Base-by-base conservation (phyloP, 441 rosid species). In the Bocquillonia castaneifolia region DNA sequence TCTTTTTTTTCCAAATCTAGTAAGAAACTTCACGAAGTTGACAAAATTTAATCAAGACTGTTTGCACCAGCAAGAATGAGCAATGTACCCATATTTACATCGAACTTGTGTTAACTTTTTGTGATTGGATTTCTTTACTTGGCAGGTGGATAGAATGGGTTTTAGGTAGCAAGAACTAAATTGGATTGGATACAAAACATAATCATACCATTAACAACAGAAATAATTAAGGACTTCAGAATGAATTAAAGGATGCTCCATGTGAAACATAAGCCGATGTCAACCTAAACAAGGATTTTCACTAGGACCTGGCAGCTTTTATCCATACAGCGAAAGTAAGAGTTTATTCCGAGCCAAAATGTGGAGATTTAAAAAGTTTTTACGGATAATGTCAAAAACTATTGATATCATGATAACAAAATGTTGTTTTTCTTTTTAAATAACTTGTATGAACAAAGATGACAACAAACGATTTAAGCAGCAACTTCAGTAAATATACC, bases 211-310 rank as follows among this genome's bases (percentile, higher is more conserved):
- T 23, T 37, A 48, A 47, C 47, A 59, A 34, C 31, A 45, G 4
- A 34, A 26, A 32, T 32, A 36, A 32, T 44, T 3, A 47, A 9
- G 28, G 20, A 20, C 14, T 32, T 22, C 13, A 47, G 42, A 39
- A 1, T 18, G 20, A 4, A 23, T 12, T 40, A 40, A 23, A 32
- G 53, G n/a, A n/a, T 34, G 45, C 23, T 40, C 60, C 4, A 23
- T 39, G 69, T 6, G 28, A 63, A 56, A 74, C 61, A 63, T 15
- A 59, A 39, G 63, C 29, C 50, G 55, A 63, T 42, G 10, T 23
- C 50, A 57, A 63, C 55, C 50, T 29, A 32, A 22, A 47, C 20
- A 26, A 20, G 63, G 20, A 54, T 13, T 40, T 53, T 18, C 10
- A 29, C 26, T 23, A 40, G 50, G 20, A 60, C 28, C 26, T 60